These are phyloP conservation scores for Colletotrichum sp. DNA, from an alignment of 2,329 filamentous ascomycete species.

Conservation along the genomic window DNA sequence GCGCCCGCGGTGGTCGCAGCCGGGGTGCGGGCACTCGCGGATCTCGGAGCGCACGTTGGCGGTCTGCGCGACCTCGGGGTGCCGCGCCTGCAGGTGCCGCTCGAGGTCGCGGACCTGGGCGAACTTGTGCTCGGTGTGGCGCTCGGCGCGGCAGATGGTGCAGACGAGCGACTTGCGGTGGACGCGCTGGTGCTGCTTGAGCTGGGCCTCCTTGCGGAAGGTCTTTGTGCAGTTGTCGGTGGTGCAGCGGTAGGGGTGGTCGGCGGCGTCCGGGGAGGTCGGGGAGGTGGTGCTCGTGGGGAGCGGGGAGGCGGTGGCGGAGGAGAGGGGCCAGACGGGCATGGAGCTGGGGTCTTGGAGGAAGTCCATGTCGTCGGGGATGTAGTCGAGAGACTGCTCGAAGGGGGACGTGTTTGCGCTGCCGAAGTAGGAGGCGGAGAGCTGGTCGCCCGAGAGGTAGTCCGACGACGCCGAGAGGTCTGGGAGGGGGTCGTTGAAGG, in stretches of 20 bases:
- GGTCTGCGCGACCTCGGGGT: constrained; percentile 14
- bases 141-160: constrained; percentile 19
- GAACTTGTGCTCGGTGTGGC: constrained; percentile 22
- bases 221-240: constrained; percentile 21
- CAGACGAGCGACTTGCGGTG: constrained; percentile 22
- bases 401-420: constrained; percentile 15
- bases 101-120: constrained; percentile 24
- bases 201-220: constrained; percentile 22
- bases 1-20: constrained; percentile 21
- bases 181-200: constrained; percentile 25
- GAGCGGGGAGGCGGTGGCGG: background rate
- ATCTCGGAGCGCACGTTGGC: constrained; percentile 22
- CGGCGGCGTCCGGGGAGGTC: constrained; percentile 1
- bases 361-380: background rate
- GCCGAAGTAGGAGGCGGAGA: constrained; percentile 12
- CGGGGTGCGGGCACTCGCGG: constrained; percentile 18
- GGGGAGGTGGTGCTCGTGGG: background rate
- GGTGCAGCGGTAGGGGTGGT: constrained; percentile 12
- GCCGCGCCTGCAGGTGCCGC: constrained; percentile 23
- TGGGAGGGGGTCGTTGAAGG: constrained; percentile 11
- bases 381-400: constrained; percentile 10
- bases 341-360: background rate
- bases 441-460: constrained; percentile 13
- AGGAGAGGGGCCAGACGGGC: background rate
- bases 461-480: constrained; percentile 10